phyloP scores from a whole-genome alignment of 352 stramenopile species.

The Phytopythium oedochilum region DNA sequence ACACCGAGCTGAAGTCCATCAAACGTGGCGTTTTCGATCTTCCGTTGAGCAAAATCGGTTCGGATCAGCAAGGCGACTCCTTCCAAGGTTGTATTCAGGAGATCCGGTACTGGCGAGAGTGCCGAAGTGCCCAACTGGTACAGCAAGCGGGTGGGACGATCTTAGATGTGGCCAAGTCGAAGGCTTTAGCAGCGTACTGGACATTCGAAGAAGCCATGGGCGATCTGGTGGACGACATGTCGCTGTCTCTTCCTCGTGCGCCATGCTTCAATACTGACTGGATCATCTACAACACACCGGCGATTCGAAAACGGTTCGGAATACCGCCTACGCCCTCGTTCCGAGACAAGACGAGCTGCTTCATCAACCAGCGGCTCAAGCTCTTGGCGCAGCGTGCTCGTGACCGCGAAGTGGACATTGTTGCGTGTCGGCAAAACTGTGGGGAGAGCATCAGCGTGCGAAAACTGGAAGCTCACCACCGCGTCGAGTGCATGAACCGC shows the following conservation, averaged over 20 bases:
- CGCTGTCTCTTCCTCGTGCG: conserved; percentile 38
- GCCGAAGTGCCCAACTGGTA: conserved; percentile 31
- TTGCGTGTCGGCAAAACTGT: conserved; percentile 44
- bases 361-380: conserved; percentile 67
- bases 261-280: conserved; percentile 39
- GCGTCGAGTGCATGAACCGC: conserved; percentile 37
- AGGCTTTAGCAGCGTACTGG: conserved; percentile 52
- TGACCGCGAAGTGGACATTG: conserved; percentile 32
- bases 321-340: conserved; percentile 54
- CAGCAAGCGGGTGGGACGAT: conserved; percentile 24
- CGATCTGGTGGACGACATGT: conserved; percentile 73
- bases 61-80: conserved; percentile 27
- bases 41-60: conserved; percentile 43
- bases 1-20: conserved; percentile 32
- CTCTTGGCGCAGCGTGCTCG: conserved; percentile 49
- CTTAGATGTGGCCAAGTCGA: conserved; percentile 32
- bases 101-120: conserved; percentile 60
- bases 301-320: conserved; percentile 41
- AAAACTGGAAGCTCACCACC: conserved; percentile 49
- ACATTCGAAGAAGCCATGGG: conserved; percentile 73
- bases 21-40: conserved; percentile 53
- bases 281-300: conserved; percentile 43
- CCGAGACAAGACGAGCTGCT: conserved; percentile 56
- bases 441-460: conserved; percentile 24
- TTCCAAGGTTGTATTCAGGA: conserved; percentile 68